phyloP scores from a whole-genome alignment of 2,329 filamentous ascomycete genomes.

The Ophiostoma tasmaniense region DNA sequence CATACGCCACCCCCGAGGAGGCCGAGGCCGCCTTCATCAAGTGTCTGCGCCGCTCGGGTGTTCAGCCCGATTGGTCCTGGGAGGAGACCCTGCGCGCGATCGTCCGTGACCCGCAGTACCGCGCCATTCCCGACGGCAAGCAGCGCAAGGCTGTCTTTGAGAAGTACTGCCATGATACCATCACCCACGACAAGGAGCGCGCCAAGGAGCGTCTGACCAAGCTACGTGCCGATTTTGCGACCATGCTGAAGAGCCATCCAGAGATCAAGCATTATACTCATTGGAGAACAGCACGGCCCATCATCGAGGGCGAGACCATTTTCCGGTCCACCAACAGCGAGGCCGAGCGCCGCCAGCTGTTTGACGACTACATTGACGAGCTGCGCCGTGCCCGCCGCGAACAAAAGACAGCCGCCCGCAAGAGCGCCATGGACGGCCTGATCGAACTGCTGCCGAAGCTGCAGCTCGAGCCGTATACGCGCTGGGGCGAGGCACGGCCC shows the following conservation, averaged over 20 bases:
- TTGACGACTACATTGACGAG: constrained; percentile 83
- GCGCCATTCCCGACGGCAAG: constrained; percentile 84
- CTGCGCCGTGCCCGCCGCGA: constrained; percentile 76
- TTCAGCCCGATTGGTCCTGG: constrained; percentile 90
- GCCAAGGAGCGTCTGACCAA: constrained; percentile 90
- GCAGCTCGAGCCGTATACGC: constrained; percentile 83
- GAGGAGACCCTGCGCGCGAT: constrained; percentile 77
- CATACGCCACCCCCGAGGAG: constrained; percentile 73
- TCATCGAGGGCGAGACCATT: constrained; percentile 90
- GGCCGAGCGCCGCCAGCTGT: constrained; percentile 76
- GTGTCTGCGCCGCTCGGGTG: constrained; percentile 72
- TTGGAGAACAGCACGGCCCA: constrained; percentile 91
- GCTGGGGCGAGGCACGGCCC: constrained; percentile 83
- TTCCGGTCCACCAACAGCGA: constrained; percentile 89
- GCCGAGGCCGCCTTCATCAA: constrained; percentile 91
- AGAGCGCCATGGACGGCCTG: constrained; percentile 76
- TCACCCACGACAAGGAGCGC: constrained; percentile 86
- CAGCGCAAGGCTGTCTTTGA: constrained; percentile 87
- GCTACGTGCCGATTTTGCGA: constrained; percentile 85
- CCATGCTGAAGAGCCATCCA: constrained; percentile 91
- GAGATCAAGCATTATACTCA: constrained; percentile 96
- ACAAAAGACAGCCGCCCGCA: constrained; percentile 61
- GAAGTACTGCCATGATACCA: constrained; percentile 86
- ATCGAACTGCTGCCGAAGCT: constrained; percentile 69
- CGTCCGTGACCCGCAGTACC: constrained; percentile 86